Base-by-base conservation (phyloP, 768 basidiomycete genomes). In the Trametes villosa region DNA sequence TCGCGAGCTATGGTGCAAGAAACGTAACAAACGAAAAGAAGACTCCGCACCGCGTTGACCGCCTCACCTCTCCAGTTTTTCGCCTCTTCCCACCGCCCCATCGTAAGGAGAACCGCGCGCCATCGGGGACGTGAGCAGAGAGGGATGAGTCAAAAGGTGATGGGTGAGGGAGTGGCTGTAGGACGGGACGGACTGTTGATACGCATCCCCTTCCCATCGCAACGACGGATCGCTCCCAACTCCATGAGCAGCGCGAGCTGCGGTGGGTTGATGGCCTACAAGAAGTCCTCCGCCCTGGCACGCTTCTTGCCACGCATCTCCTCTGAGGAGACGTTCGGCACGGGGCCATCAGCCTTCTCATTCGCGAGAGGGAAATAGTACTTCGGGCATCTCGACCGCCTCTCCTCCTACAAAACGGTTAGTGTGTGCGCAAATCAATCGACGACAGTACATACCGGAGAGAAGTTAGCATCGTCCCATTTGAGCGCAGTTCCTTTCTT, bases 201-300 rank as follows among this genome's bases (percentile, higher is more conserved):
- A 54, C 64, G 26, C 52, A 58, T 66, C 60, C 65, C 44, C 41
- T 51, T 48, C n/a, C 30, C 20, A 33, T 40, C 45, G 27, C 50
- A 52, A 40, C 24, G 29, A 48, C 27, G 47, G n/a, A 29, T 46
- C 45, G 27, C 58, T n/a, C n/a, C n/a, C n/a, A n/a, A n/a, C n/a
- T n/a, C n/a, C n/a, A n/a, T n/a, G n/a, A n/a, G n/a, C n/a, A n/a
- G n/a, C n/a, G n/a, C n/a, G n/a, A n/a, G n/a, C n/a, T n/a, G n/a
- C n/a, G n/a, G n/a, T n/a, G n/a, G n/a, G n/a, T n/a, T n/a, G n/a
- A n/a, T n/a, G n/a, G 52, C n/a, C 65, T 74, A 92, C 67, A 94
- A 75, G 74, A 91, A 92, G 73, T 94, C 93, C 74, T 94, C 92
- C 31, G 93, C 93, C 65, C 91, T 80, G 47, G 92, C 89, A 47